A percentile compares a stretch with the other conserved stretches of the same genome.
Conservation (phyloP, 768 basidiomycete genomes). For the Lyophyllum semitale region DNA sequence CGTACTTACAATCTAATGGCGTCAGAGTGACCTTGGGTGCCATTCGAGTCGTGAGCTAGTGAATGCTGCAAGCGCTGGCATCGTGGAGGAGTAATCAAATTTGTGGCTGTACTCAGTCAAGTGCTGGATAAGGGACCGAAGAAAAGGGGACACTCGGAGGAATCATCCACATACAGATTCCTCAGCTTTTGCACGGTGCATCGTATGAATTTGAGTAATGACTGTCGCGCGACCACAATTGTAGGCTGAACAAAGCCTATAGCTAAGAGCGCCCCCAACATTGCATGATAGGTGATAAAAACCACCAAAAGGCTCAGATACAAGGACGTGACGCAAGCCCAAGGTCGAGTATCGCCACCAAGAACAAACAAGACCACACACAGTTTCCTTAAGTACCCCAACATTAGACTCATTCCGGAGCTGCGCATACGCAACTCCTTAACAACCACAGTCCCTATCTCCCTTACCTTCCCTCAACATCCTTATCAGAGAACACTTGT, state of each 20-base stretch:
- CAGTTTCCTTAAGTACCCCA: constrained; percentile 13
- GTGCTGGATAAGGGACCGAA: constrained; percentile 4
- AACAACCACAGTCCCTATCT: constrained; percentile 5
- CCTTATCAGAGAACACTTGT: constrained; percentile 1
- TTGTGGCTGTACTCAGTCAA: no score
- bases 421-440: constrained; percentile 20
- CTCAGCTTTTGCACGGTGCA: no score
- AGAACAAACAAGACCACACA: constrained; percentile 21
- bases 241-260: no score
- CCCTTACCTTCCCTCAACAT: neutral
- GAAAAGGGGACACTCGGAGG: neutral
- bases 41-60: constrained; percentile 1
- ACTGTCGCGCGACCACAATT: no score
- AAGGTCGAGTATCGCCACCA: constrained; percentile 3
- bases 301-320: neutral
- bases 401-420: constrained; percentile 12
- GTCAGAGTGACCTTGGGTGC: constrained; percentile 4
- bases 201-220: no score
- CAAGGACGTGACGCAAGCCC: neutral
- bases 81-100: neutral
- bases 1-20: constrained; percentile 11
- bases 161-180: neutral
- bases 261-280: no score
- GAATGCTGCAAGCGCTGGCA: neutral
- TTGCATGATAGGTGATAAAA: neutral